Evolutionary conservation across 176 grass and related monocot genomes (phyloP), one percentile per base, ranked within the genome.

Genomic region (Paspalum notatum): DNA sequence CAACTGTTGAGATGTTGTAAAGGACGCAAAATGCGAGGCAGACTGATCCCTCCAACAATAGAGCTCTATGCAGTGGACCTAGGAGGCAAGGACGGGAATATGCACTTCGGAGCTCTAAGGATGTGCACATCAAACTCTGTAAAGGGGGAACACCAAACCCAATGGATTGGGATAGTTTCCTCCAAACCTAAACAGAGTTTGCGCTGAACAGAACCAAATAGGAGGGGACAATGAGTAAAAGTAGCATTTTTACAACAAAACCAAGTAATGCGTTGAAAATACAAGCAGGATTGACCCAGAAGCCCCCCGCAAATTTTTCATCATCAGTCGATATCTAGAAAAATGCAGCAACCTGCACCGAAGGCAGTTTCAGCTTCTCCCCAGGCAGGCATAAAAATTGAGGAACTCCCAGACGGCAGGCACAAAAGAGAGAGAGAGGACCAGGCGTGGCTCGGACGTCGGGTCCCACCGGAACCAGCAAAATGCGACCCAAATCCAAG

Each of bases 401-500:
- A 62, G 44, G 20, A 50, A 60, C 47, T 32, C 79, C 54, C 24
- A 12, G 65, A 47, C 46, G 58, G 9, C 16, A 67, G 13, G 20
- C 49, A 6, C 52, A 41, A 54, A 13, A 24, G 39, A 87, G 45
- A 38, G 72, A 24, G 39, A 87, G 45, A 38, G 72, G 53, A 40
- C 44, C 55, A 49, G 46, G 25, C 24, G 67, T 15, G 54, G 41
- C 66, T 57, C 20, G 12, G 57, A 39, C 56, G 38, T 9, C 26
- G 14, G 1, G 17, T 11, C 25, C 47, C 17, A 17, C 56, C 18
- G 12, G 40, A 82, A 71, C 71, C 37, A 64, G 66, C 20, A 14
- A 71, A 87, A 71, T 63, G 85, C 64, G 56, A 39, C 18, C 57
- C 68, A 37, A 71, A 82, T 62, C 63, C 10, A 40, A 55, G 20